Percentiles rank a stretch among this genome's conserved stretches.
Evolutionary conservation across 805 yeast genomes (phyloP).

Genomic region (Lachancea waltii): DNA sequence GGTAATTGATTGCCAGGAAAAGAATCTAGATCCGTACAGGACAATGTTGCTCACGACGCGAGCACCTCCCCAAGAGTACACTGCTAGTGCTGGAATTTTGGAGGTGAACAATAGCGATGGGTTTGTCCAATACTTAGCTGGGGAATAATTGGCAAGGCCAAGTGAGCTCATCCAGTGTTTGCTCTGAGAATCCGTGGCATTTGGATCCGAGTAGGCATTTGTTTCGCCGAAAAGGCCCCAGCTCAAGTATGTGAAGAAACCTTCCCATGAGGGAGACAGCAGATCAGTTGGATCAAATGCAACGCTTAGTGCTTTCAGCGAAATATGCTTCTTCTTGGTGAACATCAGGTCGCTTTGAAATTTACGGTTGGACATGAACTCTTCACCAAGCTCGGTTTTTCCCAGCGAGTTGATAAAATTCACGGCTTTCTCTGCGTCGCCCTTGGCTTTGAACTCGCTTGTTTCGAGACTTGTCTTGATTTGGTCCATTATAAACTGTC

Average conservation of each 20-base stretch:
- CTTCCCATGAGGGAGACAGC: constrained; percentile 66
- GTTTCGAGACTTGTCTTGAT: constrained; percentile 56
- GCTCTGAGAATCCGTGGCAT: background rate
- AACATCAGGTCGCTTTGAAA: constrained; percentile 80
- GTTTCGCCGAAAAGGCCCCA: constrained; percentile 29
- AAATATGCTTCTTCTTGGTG: constrained; percentile 58
- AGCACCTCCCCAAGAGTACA: constrained; percentile 36
- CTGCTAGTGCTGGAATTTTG: constrained; percentile 29
- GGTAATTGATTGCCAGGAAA: constrained; percentile 35
- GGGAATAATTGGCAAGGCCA: constrained; percentile 21
- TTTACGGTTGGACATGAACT: constrained; percentile 47
- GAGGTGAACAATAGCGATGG: constrained; percentile 33
- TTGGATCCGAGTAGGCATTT: constrained; percentile 2
- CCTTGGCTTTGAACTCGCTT: constrained; percentile 67
- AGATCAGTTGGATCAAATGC: constrained; percentile 66
- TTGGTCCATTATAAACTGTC: constrained; percentile 56
- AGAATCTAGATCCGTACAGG: constrained; percentile 34
- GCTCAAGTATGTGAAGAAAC: constrained; percentile 38
- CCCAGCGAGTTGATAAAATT: constrained; percentile 59
- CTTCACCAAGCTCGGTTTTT: constrained; percentile 54
- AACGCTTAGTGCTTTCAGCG: constrained; percentile 51
- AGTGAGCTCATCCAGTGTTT: constrained; percentile 12
- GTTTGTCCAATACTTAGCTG: constrained; percentile 25
- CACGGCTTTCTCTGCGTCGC: constrained; percentile 53
- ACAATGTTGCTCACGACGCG: constrained; percentile 34